Conservation (phyloP, 2,329 filamentous ascomycete species). For the Arachnopeziza araneosa region DNA sequence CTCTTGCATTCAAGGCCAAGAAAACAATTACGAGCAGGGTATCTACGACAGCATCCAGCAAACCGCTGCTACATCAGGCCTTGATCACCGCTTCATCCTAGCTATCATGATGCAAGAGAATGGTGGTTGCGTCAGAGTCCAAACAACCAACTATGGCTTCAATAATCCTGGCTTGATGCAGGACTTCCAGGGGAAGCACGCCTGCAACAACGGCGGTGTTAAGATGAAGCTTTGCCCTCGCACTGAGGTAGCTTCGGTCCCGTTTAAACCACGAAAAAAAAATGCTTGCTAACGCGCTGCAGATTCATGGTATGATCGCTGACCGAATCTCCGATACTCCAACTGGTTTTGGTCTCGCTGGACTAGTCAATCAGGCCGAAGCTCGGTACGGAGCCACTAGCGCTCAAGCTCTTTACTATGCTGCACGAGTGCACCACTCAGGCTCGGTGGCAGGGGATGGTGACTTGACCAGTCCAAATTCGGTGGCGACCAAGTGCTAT, state of each 20-base stretch:
- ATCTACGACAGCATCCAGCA: not conserved
- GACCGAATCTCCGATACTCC: slow-evolving; percentile 33
- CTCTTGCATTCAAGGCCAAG: too few species aligned
- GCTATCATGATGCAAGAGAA: slow-evolving; percentile 30
- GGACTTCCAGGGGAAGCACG: not conserved
- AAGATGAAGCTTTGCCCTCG: too few species aligned
- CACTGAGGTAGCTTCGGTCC: too few species aligned
- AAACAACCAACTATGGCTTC: slow-evolving; percentile 7
- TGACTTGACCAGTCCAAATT: slow-evolving; percentile 25
- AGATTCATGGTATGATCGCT: slow-evolving; percentile 29
- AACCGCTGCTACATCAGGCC: slow-evolving; percentile 1
- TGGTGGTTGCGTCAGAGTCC: slow-evolving; percentile 22
- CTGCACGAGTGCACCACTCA: slow-evolving; percentile 36
- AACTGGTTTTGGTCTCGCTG: slow-evolving; percentile 5
- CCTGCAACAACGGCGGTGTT: too few species aligned
- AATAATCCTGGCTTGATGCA: slow-evolving; percentile 22
- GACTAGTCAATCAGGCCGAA: not conserved
- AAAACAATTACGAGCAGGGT: too few species aligned
- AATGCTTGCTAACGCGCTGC: too few species aligned
- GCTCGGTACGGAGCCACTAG: slow-evolving; percentile 2
- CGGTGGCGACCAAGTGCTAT: slow-evolving; percentile 16
- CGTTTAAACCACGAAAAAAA: too few species aligned
- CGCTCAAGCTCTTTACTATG: slow-evolving; percentile 20
- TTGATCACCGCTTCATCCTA: slow-evolving; percentile 30
- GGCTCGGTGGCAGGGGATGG: slow-evolving; percentile 29